Evolutionary conservation across 768 basidiomycete genomes (phyloP).

Genomic region (Mycena rebaudengoi): DNA sequence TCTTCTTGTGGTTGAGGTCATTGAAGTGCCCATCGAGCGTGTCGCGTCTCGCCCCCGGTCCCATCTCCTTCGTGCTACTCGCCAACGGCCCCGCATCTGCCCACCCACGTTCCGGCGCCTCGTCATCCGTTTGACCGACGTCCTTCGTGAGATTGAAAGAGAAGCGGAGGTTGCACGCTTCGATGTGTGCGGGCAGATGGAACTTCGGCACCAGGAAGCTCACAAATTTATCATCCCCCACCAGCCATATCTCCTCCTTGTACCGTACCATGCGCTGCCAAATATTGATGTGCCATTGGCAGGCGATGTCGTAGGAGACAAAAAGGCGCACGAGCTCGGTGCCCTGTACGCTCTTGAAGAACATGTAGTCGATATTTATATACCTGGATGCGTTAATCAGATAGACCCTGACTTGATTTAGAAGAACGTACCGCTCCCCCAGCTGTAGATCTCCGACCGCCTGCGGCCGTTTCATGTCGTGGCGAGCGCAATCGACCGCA

Average conservation of each 20-base stretch:
- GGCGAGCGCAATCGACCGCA: constrained; percentile 24
- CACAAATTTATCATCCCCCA: background rate
- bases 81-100: constrained; percentile 30
- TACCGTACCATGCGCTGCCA: constrained; percentile 3
- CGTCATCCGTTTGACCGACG: constrained; percentile 38
- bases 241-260: background rate
- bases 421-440: constrained; percentile 25
- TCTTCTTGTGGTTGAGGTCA: constrained; percentile 15
- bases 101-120: constrained; percentile 43
- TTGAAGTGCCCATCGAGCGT: constrained; percentile 39
- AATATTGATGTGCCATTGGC: constrained; percentile 34
- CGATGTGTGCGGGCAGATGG: constrained; percentile 39
- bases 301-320: constrained; percentile 39
- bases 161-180: constrained; percentile 33
- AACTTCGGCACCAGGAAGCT: constrained; percentile 37
- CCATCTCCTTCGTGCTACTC: constrained; percentile 42
- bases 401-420: background rate
- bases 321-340: constrained; percentile 3
- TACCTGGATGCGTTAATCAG: constrained; percentile 7
- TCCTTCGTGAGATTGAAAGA: constrained; percentile 37
- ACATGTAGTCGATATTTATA: constrained; percentile 35
- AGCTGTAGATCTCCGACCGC: constrained; percentile 27
- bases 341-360: constrained; percentile 26
- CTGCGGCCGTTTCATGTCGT: constrained; percentile 18
- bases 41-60: constrained; percentile 33